A percentile compares a stretch with the other conserved stretches of the same genome.
Conservation (phyloP, 2,329 filamentous ascomycete species). For the Colletotrichum tamarilloi region DNA sequence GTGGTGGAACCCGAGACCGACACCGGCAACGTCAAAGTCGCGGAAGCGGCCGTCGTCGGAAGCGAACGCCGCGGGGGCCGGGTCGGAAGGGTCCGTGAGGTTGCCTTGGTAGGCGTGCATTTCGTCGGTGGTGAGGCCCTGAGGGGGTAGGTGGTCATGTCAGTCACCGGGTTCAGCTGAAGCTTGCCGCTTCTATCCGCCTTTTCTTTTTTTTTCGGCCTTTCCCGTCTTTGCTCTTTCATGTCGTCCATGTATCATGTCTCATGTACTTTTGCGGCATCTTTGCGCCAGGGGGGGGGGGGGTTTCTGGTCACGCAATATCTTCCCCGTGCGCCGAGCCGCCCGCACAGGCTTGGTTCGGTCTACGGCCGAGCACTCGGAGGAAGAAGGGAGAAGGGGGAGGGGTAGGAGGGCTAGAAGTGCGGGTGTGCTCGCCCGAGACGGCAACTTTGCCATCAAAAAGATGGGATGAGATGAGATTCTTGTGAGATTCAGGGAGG, state of each 20-base stretch:
- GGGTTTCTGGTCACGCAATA: neutral
- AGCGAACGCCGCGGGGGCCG: conserved; percentile 65
- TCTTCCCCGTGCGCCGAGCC: neutral
- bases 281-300: neutral
- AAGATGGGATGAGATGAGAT: conserved; percentile 22
- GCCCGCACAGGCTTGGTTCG: neutral
- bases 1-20: conserved; percentile 75
- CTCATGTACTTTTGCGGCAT: neutral
- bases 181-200: neutral
- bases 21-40: conserved; percentile 75
- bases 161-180: conserved; percentile 22
- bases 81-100: conserved; percentile 58
- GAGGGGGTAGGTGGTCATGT: neutral
- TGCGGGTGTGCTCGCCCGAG: neutral
- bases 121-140: conserved; percentile 62
- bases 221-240: no score
- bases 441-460: neutral
- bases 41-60: conserved; percentile 70
- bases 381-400: neutral
- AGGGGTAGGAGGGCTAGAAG: neutral
- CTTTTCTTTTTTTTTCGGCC: no score
- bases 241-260: neutral
- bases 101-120: conserved; percentile 70
- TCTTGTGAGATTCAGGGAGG: neutral
- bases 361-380: neutral